Conservation (phyloP, 768 basidiomycete genomes). For the Gloeostereum incarnatum region DNA sequence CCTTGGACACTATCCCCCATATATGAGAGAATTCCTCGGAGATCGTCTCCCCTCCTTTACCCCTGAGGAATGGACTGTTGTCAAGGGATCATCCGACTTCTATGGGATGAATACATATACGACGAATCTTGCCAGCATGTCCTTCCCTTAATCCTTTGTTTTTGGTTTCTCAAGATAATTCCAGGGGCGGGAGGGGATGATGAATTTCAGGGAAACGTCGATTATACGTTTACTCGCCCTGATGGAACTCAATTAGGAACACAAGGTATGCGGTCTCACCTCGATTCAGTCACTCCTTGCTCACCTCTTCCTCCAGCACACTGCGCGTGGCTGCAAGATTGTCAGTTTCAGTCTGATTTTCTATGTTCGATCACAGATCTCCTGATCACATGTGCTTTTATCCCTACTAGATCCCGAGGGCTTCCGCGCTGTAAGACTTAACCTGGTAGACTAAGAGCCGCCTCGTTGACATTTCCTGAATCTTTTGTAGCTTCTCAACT, state of each 20-base stretch:
- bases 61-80: conserved; percentile 41
- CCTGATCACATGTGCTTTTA: neutral
- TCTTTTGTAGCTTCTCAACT: conserved; percentile 47
- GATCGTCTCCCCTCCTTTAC: conserved; percentile 53
- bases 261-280: conserved; percentile 31
- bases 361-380: neutral
- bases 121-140: conserved; percentile 43
- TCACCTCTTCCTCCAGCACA: conserved; percentile 28
- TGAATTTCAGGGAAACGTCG: conserved; percentile 54
- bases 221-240: conserved; percentile 52
- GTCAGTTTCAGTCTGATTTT: conserved; percentile 21
- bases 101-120: conserved; percentile 71
- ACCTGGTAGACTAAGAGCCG: neutral
- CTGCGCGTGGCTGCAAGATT: conserved; percentile 59
- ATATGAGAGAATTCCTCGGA: conserved; percentile 46
- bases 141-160: neutral
- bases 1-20: conserved; percentile 58
- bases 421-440: conserved; percentile 44
- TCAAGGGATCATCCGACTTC: conserved; percentile 61
- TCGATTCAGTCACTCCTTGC: neutral
- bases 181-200: conserved; percentile 50
- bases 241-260: conserved; percentile 58
- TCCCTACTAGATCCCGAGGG: conserved; percentile 44
- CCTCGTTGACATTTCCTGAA: neutral
- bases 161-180: neutral